phyloP scores from a whole-genome alignment of 306 rosid genomes.

The peach (Prunus persica) region DNA sequence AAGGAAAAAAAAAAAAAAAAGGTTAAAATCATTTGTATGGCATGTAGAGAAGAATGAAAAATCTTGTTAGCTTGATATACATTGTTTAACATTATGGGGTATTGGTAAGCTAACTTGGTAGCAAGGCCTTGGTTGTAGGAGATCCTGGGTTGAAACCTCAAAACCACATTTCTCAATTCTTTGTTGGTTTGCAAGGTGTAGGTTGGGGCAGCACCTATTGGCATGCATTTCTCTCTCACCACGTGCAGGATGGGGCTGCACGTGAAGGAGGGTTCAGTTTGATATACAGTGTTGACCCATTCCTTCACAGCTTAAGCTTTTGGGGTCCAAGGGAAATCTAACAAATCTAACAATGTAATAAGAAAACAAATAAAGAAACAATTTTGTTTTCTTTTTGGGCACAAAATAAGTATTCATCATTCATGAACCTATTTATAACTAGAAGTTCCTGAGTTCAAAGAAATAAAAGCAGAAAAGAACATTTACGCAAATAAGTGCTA shows the following conservation, averaged over 20 bases:
- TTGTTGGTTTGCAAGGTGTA: background rate
- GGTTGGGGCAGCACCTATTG: background rate
- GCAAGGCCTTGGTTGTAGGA: background rate
- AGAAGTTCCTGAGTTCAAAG: constrained; percentile 2
- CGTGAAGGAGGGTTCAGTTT: background rate
- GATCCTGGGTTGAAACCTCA: background rate
- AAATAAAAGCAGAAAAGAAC: background rate
- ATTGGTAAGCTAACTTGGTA: background rate
- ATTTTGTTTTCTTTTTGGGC: background rate
- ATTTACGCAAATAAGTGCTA: background rate
- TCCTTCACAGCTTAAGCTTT: background rate
- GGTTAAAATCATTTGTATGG: constrained; percentile 2
- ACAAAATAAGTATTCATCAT: background rate
- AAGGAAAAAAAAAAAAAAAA: background rate
- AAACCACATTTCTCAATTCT: background rate
- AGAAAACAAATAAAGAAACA: background rate
- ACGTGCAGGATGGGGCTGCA: background rate
- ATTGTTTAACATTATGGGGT: background rate
- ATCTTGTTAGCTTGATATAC: background rate
- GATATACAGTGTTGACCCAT: background rate
- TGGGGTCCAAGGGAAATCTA: background rate
- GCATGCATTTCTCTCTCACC: background rate
- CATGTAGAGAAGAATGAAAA: constrained; percentile 16
- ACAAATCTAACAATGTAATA: background rate
- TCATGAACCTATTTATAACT: background rate